phyloP scores from a whole-genome alignment of 805 yeast species.

The Hanseniaspora lachancei region DNA sequence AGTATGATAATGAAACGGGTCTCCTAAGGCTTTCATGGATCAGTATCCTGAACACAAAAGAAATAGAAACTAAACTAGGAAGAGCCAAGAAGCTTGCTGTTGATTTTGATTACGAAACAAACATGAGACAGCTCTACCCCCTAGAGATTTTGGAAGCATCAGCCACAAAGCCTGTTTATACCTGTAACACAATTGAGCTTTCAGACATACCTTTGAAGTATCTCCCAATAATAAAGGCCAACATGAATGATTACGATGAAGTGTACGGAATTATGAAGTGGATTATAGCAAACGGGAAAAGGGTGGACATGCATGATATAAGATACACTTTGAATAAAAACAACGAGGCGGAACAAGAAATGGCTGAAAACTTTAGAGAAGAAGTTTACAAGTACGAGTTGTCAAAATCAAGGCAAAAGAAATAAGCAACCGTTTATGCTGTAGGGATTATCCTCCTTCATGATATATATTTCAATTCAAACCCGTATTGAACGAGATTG shows the following conservation, averaged over 20 bases:
- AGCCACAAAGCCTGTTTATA: constrained; percentile 32
- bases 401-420: constrained; percentile 28
- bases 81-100: not conserved
- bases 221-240: constrained; percentile 53
- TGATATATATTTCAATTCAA: constrained; percentile 24
- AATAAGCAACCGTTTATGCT: constrained; percentile 5
- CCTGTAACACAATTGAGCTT: constrained; percentile 55
- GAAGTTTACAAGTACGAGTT: constrained; percentile 43
- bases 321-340: constrained; percentile 67
- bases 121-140: constrained; percentile 20
- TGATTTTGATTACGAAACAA: constrained; percentile 15
- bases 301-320: constrained; percentile 48
- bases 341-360: constrained; percentile 52
- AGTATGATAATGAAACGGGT: constrained; percentile 28
- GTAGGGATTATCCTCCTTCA: not conserved
- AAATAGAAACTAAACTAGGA: not conserved
- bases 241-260: constrained; percentile 45
- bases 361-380: constrained; percentile 52
- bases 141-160: constrained; percentile 12
- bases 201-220: constrained; percentile 53
- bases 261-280: constrained; percentile 43
- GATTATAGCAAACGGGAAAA: constrained; percentile 45
- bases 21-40: constrained; percentile 26
- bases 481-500: constrained; percentile 21
- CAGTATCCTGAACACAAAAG: constrained; percentile 21